Percentiles rank a stretch among this genome's conserved stretches.
These are phyloP conservation scores for Amylocystis lapponica DNA, from an alignment of 768 basidiomycete genomes.

Conservation along the genomic window DNA sequence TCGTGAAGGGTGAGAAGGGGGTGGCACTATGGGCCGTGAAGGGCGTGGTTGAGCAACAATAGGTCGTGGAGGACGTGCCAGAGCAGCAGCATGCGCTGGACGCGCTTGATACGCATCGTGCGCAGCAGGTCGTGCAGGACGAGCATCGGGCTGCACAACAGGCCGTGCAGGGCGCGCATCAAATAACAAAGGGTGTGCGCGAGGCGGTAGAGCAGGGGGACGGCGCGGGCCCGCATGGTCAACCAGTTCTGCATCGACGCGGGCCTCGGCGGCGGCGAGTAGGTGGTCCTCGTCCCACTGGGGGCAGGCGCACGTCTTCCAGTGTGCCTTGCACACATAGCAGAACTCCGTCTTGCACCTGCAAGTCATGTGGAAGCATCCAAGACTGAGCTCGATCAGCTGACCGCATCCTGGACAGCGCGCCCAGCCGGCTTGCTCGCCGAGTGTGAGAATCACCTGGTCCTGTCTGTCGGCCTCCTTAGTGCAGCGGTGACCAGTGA, in stretches of 20 bases:
- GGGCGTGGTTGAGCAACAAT: no score
- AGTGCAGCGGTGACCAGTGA: conserved; percentile 19
- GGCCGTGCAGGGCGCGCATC: not conserved
- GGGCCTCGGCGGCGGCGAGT: not conserved
- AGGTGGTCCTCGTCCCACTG: conserved; percentile 5
- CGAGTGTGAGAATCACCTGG: conserved; percentile 24
- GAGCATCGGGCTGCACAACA: no score
- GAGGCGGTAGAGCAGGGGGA: not conserved
- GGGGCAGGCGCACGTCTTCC: conserved; percentile 21
- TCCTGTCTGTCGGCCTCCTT: conserved; percentile 21
- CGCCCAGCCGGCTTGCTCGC: conserved; percentile 17
- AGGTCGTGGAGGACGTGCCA: no score
- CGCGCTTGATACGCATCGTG: no score
- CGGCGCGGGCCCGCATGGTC: no score
- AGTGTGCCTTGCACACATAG: conserved; percentile 34
- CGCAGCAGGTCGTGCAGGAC: no score
- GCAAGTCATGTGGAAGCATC: conserved; percentile 39
- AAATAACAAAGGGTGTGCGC: not conserved
- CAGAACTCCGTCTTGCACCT: conserved; percentile 35
- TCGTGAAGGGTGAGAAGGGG: no score
- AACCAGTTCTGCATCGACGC: conserved; percentile 5
- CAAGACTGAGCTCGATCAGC: conserved; percentile 32
- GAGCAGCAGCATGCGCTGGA: no score
- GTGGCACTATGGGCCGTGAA: no score
- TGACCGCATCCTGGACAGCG: conserved; percentile 32